Base-by-base conservation (phyloP, 768 basidiomycete species). In the Leccinum barrowsii region DNA sequence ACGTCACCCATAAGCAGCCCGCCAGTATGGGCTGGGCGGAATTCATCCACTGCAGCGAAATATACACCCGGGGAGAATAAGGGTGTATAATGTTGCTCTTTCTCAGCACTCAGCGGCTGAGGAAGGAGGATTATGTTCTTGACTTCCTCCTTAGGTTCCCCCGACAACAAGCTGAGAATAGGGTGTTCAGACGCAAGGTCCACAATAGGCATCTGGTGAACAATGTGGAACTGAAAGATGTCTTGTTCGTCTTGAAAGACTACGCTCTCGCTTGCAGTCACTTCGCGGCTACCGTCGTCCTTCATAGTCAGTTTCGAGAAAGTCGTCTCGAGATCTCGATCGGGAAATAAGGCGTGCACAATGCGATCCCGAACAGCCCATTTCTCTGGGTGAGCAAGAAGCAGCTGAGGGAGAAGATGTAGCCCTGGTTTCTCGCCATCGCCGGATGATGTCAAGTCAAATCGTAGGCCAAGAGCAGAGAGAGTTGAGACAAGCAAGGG, bases 1-100 rank as follows among this genome's bases (percentile, higher is more conserved):
- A 84, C 80, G 59, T 95, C 92, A 0, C 94, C 94, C 4, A 90
- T 70, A 2, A 83, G 81, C 80, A 84, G 84, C 5, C 59, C 60
- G 10, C 66, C 63, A 1, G 57, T 35, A 12, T 66, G 63, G 73
- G 22, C 6, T 10, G 57, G 22, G 34, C 70, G 63, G 15, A 75
- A 66, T 11, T 64, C 64, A 1, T 67, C 67, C 2, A 94, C 73
- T 17, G 80, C 76, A 1, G 70, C 60, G 67, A 86, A 94, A 73
- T 85, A 98, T 6, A 71, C 58, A 12, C 63, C 59, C 12, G 90
- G 70, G 68, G 90, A 82, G 74, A 96, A 98, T 1, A 87, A 72
- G 0, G 94, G 93, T 0, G 87, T 90, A 19, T 64, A 66, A 12
- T 5, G 35, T 11, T 17, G 34, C 54, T 71, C 73, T 61, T 83